Percentiles rank a stretch among this genome's conserved stretches.
Evolutionary conservation across 169 alveolate species (phyloP).

Genomic region (Plasmodium malariae): DNA sequence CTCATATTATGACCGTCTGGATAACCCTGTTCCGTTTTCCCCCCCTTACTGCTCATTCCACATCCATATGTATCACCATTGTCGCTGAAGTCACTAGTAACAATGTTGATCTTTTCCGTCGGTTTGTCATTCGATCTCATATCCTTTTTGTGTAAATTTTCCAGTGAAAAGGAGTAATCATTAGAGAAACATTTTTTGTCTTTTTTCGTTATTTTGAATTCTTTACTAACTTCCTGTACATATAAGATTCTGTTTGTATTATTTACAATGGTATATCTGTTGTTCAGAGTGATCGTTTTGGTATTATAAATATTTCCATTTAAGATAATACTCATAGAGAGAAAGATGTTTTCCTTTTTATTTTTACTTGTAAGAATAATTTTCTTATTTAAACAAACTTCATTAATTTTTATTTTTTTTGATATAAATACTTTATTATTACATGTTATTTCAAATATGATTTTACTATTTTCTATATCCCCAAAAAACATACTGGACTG

Average conservation of each 20-base stretch:
- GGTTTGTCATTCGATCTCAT: background rate
- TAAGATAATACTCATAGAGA: slow-evolving; percentile 46
- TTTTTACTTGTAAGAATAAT: slow-evolving; percentile 44
- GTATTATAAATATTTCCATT: slow-evolving; percentile 52
- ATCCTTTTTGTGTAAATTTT: background rate
- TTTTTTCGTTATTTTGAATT: slow-evolving; percentile 44
- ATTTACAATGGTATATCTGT: slow-evolving; percentile 56
- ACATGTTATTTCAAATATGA: slow-evolving; percentile 10
- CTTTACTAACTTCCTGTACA: slow-evolving; percentile 58
- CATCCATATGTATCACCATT: background rate
- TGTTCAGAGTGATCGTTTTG: slow-evolving; percentile 33
- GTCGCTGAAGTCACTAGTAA: background rate
- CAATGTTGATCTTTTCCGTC: background rate
- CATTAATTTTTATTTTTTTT: slow-evolving; percentile 37
- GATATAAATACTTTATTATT: slow-evolving; percentile 31
- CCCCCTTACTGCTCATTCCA: no score
- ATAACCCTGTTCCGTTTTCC: no score
- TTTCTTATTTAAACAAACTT: slow-evolving; percentile 59
- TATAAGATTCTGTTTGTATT: slow-evolving; percentile 29
- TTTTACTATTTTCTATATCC: slow-evolving; percentile 20
- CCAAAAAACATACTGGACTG: slow-evolving; percentile 51
- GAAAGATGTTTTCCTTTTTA: slow-evolving; percentile 32
- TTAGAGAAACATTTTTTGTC: slow-evolving; percentile 14
- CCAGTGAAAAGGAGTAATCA: slow-evolving; percentile 30
- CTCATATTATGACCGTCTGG: no score